Conservation (phyloP, 1,284 basidiomycete genomes). For the Uromyces viciae-fabae region DNA sequence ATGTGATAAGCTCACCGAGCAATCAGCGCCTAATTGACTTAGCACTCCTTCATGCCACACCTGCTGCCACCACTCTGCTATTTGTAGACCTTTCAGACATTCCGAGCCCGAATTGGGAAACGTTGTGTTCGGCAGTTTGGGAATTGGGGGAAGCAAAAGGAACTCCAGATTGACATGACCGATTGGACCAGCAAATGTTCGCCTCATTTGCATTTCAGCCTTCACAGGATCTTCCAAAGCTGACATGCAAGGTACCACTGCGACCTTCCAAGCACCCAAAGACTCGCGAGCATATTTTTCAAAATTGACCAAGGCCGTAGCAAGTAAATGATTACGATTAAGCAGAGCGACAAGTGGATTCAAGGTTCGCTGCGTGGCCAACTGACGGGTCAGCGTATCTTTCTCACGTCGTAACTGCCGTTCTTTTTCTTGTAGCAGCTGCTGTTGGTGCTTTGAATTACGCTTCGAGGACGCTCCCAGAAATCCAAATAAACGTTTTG, state of each 20-base stretch:
- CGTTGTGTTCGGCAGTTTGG: constrained; percentile 31
- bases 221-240: constrained; percentile 26
- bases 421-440: not conserved
- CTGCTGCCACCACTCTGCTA: constrained; percentile 45
- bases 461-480: constrained; percentile 18
- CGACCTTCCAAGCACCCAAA: constrained; percentile 33
- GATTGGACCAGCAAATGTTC: constrained; percentile 14
- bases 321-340: constrained; percentile 30
- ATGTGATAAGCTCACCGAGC: constrained; percentile 10
- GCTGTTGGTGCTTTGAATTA: constrained; percentile 32
- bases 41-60: constrained; percentile 43
- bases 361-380: not conserved
- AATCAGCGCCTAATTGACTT: constrained; percentile 45
- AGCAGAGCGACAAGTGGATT: constrained; percentile 30
- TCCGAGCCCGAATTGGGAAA: constrained; percentile 40
- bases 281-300: constrained; percentile 38
- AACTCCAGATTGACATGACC: constrained; percentile 38
- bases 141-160: constrained; percentile 33
- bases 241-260: constrained; percentile 27
- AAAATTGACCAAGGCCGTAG: constrained; percentile 37
- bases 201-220: constrained; percentile 27
- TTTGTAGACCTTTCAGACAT: constrained; percentile 40
- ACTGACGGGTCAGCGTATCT: not conserved
- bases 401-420: constrained; percentile 23
- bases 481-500: constrained; percentile 38